Conservation (phyloP, 2,329 filamentous ascomycete genomes). For the Microsporum ferrugineum region DNA sequence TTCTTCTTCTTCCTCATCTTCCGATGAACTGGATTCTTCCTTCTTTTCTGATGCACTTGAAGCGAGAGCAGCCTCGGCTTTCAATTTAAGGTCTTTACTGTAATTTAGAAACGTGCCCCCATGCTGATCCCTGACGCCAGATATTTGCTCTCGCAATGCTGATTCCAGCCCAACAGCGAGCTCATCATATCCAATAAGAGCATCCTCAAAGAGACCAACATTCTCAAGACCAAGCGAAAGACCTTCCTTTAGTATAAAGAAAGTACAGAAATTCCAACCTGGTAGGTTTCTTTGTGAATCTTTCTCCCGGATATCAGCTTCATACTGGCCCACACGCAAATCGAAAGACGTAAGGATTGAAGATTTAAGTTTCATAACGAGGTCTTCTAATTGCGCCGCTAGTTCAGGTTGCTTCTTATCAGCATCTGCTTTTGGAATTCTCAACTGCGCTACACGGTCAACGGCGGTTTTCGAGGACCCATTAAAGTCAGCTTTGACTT, state of each 20-base stretch:
- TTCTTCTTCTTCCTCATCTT: constrained; percentile 11
- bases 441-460: constrained; percentile 76
- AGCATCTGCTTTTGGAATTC: constrained; percentile 48
- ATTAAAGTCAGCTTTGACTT: constrained; percentile 83
- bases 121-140: constrained; percentile 51
- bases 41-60: constrained; percentile 16
- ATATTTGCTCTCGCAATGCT: constrained; percentile 62
- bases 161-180: constrained; percentile 76
- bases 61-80: constrained; percentile 44
- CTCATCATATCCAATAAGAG: constrained; percentile 88
- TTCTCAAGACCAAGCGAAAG: constrained; percentile 89
- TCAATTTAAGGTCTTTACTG: constrained; percentile 60
- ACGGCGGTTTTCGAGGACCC: constrained; percentile 57
- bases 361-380: constrained; percentile 75
- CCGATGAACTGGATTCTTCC: constrained; percentile 5
- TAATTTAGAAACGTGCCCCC: constrained; percentile 60
- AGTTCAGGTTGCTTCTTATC: constrained; percentile 66
- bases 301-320: constrained; percentile 92
- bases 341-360: constrained; percentile 86
- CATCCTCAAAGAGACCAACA: constrained; percentile 90
- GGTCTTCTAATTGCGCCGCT: constrained; percentile 69
- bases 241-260: constrained; percentile 95
- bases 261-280: constrained; percentile 98
- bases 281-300: constrained; percentile 76
- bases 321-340: constrained; percentile 79